A percentile compares a stretch with the other conserved stretches of the same genome.
These are phyloP conservation scores for Nemania sp. DNA, from an alignment of 2,329 filamentous ascomycete genomes.

Conservation along the genomic window DNA sequence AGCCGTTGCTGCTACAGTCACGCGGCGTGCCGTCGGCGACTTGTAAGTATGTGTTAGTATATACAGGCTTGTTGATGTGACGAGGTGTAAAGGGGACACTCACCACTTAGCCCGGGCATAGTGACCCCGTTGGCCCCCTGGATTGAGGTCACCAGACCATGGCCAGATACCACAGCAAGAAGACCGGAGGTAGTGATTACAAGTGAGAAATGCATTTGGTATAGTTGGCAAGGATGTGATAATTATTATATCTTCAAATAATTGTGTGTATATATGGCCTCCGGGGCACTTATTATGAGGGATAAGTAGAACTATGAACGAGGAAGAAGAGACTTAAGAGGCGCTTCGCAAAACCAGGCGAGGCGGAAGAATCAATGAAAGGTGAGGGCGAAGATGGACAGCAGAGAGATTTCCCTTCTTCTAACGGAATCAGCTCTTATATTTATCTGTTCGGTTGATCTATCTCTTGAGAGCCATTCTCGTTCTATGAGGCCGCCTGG, in stretches of 20 bases:
- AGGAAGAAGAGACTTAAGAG: slow-evolving; percentile 15
- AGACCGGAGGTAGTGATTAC: slow-evolving; percentile 34
- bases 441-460: slow-evolving; percentile 1
- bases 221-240: too few species aligned
- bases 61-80: background rate
- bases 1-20: slow-evolving; percentile 63
- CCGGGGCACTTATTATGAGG: slow-evolving; percentile 33
- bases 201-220: slow-evolving; percentile 39
- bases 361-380: slow-evolving; percentile 18
- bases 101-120: slow-evolving; percentile 40
- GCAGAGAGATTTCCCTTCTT: background rate
- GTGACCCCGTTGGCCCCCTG: slow-evolving; percentile 39
- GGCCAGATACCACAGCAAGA: slow-evolving; percentile 34
- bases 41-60: slow-evolving; percentile 25
- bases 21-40: slow-evolving; percentile 69
- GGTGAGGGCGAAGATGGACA: slow-evolving; percentile 18
- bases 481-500: background rate
- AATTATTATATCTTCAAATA: slow-evolving; percentile 4
- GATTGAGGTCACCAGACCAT: slow-evolving; percentile 40
- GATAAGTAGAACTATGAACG: slow-evolving; percentile 16
- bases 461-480: background rate
- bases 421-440: slow-evolving; percentile 11
- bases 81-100: background rate
- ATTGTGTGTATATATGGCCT: slow-evolving; percentile 26
- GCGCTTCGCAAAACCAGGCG: slow-evolving; percentile 25